phyloP scores from a whole-genome alignment of 441 rosid genomes.

The Flueggea neowawraea region DNA sequence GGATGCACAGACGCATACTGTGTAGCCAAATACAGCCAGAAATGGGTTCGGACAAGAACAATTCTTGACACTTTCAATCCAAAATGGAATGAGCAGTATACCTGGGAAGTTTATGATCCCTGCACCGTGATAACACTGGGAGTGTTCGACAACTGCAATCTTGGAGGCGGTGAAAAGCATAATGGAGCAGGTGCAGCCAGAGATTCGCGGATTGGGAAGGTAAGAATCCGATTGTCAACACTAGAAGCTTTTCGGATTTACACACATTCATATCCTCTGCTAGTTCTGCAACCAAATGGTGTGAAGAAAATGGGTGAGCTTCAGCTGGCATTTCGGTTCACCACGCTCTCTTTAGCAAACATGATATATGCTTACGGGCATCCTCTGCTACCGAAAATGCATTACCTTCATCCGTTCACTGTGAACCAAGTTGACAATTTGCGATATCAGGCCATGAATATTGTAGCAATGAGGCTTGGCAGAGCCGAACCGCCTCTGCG shows the following conservation, averaged over 20 bases:
- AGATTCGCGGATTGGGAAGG: slow-evolving; percentile 77
- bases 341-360: slow-evolving; percentile 60
- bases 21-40: slow-evolving; percentile 94
- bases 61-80: slow-evolving; percentile 67
- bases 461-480: slow-evolving; percentile 72
- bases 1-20: slow-evolving; percentile 90
- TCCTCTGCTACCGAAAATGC: slow-evolving; percentile 88
- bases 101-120: slow-evolving; percentile 94
- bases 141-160: slow-evolving; percentile 78
- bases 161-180: slow-evolving; percentile 51
- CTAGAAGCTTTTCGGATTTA: slow-evolving; percentile 79
- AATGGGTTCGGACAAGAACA: slow-evolving; percentile 92
- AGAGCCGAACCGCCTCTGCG: slow-evolving; percentile 89
- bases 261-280: slow-evolving; percentile 86
- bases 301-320: slow-evolving; percentile 88
- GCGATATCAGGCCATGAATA: slow-evolving; percentile 88
- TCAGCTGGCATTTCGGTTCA: slow-evolving; percentile 78
- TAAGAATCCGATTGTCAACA: slow-evolving; percentile 79
- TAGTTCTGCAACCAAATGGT: slow-evolving; percentile 68
- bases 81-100: slow-evolving; percentile 93
- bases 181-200: slow-evolving; percentile 22
- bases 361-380: slow-evolving; percentile 81
- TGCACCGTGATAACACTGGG: slow-evolving; percentile 91
- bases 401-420: slow-evolving; percentile 78
- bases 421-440: slow-evolving; percentile 78